Base-by-base conservation (phyloP, 352 stramenopile species). In the Phytophthora hybrid region DNA sequence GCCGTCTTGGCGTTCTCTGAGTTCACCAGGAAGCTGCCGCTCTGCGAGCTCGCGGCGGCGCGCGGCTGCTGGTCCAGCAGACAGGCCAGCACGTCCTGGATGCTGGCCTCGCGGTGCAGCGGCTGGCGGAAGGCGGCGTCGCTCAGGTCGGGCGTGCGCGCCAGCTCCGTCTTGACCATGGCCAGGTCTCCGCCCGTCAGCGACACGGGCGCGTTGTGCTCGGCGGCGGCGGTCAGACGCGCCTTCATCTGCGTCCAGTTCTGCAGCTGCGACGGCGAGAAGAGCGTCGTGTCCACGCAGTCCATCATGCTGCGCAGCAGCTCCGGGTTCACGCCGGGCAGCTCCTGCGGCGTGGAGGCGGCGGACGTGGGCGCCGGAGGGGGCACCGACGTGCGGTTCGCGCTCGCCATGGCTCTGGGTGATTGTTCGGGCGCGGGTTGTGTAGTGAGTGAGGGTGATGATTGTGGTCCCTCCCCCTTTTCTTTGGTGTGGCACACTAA, bases 231-330 rank as follows among this genome's bases (percentile, higher is more conserved):
- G 32, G 79, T 79, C 46, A 94, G 85, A 21, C 79, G 82, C 53
- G 80, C 56, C 76, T 94, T 91, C 83, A 94, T 94, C 19, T 91
- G 85, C 64, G 89, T 83, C 89, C 88, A 94, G 71, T 92, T 94
- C 60, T 81, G 67, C 47, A 94, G 73, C 55, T 93, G 88, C 55
- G 91, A 78, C 47, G 80, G 34, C 29, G 87, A 93, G 69, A 96
- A 94, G 21, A 93, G 81, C 56, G 87, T 85, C 70, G 86, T 93
- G 75, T 96, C 89, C 13, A 96, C 87, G 72, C 89, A 96, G 66
- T 92, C 83, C 89, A 96, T 96, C 89, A 96, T 96, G 61, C 86
- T 90, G 39, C 91, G 76, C 1, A 96, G 77, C 44, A 96, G 75
- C 55, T 90, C 80, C 8, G 89, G 77, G 72, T 94, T 96, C n/a